Evolutionary conservation across 495 filamentous ascomycete genomes (phyloP), one percentile per base, ranked within the genome.

Genomic region (Podospora pseudopauciseta): DNA sequence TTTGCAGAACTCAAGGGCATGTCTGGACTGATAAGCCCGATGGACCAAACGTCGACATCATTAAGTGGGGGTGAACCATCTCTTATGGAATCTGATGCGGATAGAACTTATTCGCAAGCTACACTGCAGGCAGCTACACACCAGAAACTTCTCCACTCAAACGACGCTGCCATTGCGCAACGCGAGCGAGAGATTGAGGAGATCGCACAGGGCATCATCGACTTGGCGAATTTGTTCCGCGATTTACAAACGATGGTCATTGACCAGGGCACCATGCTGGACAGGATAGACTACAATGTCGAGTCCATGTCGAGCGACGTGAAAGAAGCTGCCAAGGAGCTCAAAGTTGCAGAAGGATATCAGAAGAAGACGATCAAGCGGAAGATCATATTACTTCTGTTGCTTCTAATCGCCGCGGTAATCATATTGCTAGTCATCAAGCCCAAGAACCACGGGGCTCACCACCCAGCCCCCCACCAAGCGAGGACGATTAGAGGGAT

Each of bases 211-310:
- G 95, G 95, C 56, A 97, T 99, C 77, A 97, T 99, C 73, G 96
- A 98, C 71, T 84, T 99, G 2, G 90, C 93, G 1, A 93, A 97
- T 75, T 93, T 99, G 55, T 99, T 99, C 83, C 92, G 94, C 59
- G 96, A 98, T 70, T 80, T 99, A 20, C 96, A 99, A 75, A 87
- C 84, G 23, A 97, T 99, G 93, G 90, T 99, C 66, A 99, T 99
- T 68, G 95, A 99, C 77, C 95, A 99, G 79, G 95, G 95, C 15
- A 97, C 92, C 30, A 93, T 99, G 90, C 86, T 99, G 26, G 95
- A 99, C 80, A 86, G 95, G 49, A 97, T 99, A 73, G 95, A 99
- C 76, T 99, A 97, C 80, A 99, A 99, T 76, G 91, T 99, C 49
- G 95, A 99, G 80, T 84, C 86, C 67, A 97, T 97, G 93, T 88